Percentiles rank a stretch among this genome's conserved stretches.
These are phyloP conservation scores for Hygrocybe punicea DNA, from an alignment of 768 basidiomycete genomes.

Conservation along the genomic window DNA sequence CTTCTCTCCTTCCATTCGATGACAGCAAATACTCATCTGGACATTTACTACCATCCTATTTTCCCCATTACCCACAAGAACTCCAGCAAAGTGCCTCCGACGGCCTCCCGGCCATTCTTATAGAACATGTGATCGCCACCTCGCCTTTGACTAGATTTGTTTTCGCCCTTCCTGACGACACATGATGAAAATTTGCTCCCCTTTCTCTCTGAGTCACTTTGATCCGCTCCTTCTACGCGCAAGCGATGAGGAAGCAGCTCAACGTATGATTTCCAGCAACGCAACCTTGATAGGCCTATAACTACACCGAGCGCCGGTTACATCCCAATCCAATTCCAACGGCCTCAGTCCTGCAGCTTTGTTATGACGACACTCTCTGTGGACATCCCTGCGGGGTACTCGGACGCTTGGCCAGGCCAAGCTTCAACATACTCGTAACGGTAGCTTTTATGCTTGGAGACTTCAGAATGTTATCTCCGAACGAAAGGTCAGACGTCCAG, in stretches of 20 bases:
- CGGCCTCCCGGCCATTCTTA: background rate
- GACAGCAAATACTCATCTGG: background rate
- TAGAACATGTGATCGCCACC: background rate
- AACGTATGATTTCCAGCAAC: background rate
- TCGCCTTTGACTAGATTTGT: background rate
- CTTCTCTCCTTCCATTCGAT: background rate
- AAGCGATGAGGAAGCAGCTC: background rate
- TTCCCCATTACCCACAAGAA: background rate
- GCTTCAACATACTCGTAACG: too few species aligned
- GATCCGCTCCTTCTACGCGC: background rate
- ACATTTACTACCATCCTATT: background rate
- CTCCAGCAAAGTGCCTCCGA: background rate
- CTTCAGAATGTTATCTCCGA: too few species aligned
- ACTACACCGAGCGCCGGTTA: background rate
- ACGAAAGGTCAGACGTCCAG: too few species aligned
- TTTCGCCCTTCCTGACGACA: background rate
- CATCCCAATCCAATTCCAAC: background rate
- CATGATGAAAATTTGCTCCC: background rate
- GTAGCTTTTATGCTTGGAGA: too few species aligned
- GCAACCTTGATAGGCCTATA: background rate
- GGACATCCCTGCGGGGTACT: too few species aligned
- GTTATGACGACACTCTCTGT: too few species aligned
- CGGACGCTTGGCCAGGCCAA: too few species aligned
- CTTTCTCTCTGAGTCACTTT: background rate
- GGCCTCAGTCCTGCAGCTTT: background rate